A percentile compares a stretch with the other conserved stretches of the same genome.
These are phyloP conservation scores for Pinus taeda DNA, from an alignment of 75 land plant species.

Conservation along the genomic window DNA sequence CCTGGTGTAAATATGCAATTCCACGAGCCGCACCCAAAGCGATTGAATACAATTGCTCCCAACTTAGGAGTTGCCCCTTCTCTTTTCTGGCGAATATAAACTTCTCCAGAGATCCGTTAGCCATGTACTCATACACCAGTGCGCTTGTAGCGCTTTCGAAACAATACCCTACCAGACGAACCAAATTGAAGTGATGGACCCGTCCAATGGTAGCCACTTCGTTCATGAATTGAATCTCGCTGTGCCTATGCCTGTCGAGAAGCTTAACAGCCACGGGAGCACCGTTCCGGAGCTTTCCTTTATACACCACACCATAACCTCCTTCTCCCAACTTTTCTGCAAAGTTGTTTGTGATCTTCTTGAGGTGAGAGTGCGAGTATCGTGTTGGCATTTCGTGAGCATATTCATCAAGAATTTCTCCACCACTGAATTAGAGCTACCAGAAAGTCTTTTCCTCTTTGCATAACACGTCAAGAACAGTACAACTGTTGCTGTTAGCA, in stretches of 20 bases:
- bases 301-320: constrained; percentile 28
- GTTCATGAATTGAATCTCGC: constrained; percentile 22
- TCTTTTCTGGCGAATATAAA: constrained; percentile 14
- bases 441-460: no score
- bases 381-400: neutral
- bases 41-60: constrained; percentile 20
- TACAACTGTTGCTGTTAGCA: no score
- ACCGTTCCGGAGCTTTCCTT: constrained; percentile 20
- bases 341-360: constrained; percentile 18
- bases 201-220: constrained; percentile 29
- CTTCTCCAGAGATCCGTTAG: constrained; percentile 35
- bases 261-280: constrained; percentile 21
- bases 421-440: neutral
- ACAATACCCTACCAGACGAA: constrained; percentile 34
- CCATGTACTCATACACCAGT: constrained; percentile 39
- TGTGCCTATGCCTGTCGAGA: constrained; percentile 12
- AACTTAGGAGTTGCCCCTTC: neutral
- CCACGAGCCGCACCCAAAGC: constrained; percentile 37
- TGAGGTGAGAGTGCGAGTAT: constrained; percentile 14
- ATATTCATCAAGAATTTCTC: neutral
- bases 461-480: no score
- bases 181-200: constrained; percentile 33
- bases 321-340: constrained; percentile 19
- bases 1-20: constrained; percentile 33
- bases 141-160: constrained; percentile 15